A percentile compares a stretch with the other conserved stretches of the same genome.
Evolutionary conservation across 2,329 filamentous ascomycete genomes (phyloP).

Genomic region (Colletotrichum camelliae): DNA sequence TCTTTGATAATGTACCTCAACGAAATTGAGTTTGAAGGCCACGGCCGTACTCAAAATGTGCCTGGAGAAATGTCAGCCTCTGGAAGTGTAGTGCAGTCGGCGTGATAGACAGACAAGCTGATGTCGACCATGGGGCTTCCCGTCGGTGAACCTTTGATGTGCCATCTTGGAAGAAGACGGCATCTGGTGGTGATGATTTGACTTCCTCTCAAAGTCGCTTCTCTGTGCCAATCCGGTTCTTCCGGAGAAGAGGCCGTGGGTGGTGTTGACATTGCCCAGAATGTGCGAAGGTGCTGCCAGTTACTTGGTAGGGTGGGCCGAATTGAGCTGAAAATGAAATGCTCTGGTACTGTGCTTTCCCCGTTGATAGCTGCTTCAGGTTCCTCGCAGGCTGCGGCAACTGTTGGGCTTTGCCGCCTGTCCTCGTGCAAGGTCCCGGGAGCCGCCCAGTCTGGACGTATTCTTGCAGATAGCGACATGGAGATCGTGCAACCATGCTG

Average conservation of each 20-base stretch:
- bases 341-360: neutral
- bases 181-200: neutral
- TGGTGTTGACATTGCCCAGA: neutral
- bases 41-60: neutral
- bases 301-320: neutral
- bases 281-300: neutral
- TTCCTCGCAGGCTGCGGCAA: neutral
- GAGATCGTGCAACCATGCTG: neutral
- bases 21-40: neutral
- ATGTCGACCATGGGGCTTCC: neutral
- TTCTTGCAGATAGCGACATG: neutral
- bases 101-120: neutral
- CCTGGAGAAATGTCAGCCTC: neutral
- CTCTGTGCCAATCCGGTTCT: neutral
- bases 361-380: neutral
- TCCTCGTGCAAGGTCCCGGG: neutral
- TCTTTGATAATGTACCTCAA: neutral
- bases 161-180: neutral
- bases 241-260: neutral
- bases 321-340: accelerated
- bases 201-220: neutral
- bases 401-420: neutral
- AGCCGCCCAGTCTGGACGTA: neutral
- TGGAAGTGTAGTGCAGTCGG: neutral
- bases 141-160: neutral